Evolutionary conservation across 306 rosid genomes (phyloP), one percentile per base, ranked within the genome.

Genomic region (Rosa multiflora): DNA sequence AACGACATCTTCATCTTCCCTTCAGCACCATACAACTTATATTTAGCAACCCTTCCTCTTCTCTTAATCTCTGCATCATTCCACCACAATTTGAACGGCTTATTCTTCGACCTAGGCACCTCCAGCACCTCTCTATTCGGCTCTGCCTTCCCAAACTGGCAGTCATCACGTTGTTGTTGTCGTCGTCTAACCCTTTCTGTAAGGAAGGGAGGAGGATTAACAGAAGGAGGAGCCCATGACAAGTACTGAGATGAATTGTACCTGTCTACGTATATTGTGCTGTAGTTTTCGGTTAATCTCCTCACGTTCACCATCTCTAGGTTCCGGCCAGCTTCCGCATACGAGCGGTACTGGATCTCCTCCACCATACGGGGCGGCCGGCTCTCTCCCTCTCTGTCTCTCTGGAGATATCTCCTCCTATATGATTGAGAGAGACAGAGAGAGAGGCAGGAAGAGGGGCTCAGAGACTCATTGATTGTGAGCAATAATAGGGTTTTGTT

Each of bases 1-100:
- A 92, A 59, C 32, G 91, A 86, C 59, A 55, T 21, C 83, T 82
- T 88, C 73, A 85, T 20, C 64, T 77, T 86, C 49, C 87, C 91
- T 73, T 88, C 86, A 0, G 84, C 80, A 12, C 77, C 82, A 4
- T 88, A 92, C 8, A 83, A 44, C 79, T 84, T 89, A 61, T 90
- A 92, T 48, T 39, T 80, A 4, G 86, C 82, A 47, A 89, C 87
- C 20, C 95, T 81, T 13, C 88, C 72, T 23, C 79, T 81, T 75
- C 95, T 85, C 84, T 86, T 87, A 39, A 29, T 0, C 56, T 90
- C 93, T 0, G 83, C 71, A 39, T 86, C 85, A 0, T 86, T 78
- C 91, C 91, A 90, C 87, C 81, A 78, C 7, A 83, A 78, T 10
- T 35, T 67, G 20, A 7, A 14, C 4, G 78, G 23, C 64, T 10